phyloP scores from a whole-genome alignment of 2,329 filamentous ascomycete genomes.

The Zasmidium cellare region DNA sequence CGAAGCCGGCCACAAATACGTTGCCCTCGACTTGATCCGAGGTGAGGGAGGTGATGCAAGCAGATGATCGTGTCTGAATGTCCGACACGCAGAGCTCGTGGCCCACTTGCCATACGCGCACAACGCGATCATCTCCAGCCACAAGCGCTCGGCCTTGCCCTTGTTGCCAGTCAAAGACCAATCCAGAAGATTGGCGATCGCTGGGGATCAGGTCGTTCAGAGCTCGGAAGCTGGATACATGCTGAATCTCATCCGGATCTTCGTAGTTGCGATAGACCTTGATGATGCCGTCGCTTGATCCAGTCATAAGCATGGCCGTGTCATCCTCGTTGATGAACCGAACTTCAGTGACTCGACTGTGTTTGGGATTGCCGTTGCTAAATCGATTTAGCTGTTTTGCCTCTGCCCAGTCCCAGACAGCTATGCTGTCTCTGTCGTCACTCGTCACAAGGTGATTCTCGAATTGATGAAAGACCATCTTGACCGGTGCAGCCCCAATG shows the following conservation, averaged over 20 bases:
- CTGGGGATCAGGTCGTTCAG: slow-evolving; percentile 91
- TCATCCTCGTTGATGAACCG: slow-evolving; percentile 99
- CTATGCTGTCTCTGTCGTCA: slow-evolving; percentile 87
- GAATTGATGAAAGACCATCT: slow-evolving; percentile 97
- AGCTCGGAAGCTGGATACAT: slow-evolving; percentile 89
- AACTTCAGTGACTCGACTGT: slow-evolving; percentile 90
- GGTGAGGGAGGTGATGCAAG: slow-evolving; percentile 92
- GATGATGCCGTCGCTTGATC: slow-evolving; percentile 91
- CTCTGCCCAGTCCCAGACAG: slow-evolving; percentile 88
- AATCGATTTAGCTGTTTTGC: slow-evolving; percentile 76
- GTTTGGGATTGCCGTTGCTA: slow-evolving; percentile 88
- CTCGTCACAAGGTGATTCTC: slow-evolving; percentile 93
- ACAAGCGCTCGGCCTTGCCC: slow-evolving; percentile 94
- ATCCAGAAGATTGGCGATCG: slow-evolving; percentile 81
- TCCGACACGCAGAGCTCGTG: slow-evolving; percentile 90
- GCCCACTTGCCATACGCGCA: slow-evolving; percentile 93
- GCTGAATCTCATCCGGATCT: slow-evolving; percentile 69
- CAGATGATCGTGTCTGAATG: slow-evolving; percentile 90
- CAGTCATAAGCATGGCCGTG: slow-evolving; percentile 89
- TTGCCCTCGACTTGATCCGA: slow-evolving; percentile 98
- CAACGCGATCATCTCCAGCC: slow-evolving; percentile 91
- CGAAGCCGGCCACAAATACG: slow-evolving; percentile 93
- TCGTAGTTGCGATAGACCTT: slow-evolving; percentile 94
- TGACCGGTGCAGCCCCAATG: slow-evolving; percentile 84
- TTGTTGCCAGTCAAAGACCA: slow-evolving; percentile 99